phyloP scores from a whole-genome alignment of 2,329 filamentous ascomycete genomes.

The Knufia petricola region DNA sequence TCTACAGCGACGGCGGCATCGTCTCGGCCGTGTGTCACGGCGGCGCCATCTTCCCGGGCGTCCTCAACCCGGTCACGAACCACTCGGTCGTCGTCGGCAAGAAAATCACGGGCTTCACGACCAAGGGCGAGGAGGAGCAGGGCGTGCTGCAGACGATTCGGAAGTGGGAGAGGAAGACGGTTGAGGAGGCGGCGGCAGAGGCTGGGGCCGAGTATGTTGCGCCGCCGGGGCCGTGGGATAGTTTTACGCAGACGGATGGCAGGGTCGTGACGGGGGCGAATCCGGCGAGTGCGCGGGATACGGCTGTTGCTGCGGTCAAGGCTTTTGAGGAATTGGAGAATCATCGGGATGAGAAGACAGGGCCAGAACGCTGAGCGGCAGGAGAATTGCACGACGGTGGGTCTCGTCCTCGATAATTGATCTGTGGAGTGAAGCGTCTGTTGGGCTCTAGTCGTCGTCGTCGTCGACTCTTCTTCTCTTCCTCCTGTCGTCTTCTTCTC shows the following conservation, averaged over 20 bases:
- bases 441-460: no score
- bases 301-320: conserved; percentile 26
- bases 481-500: conserved; percentile 31
- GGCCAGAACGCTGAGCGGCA: no score
- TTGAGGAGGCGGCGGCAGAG: conserved; percentile 26
- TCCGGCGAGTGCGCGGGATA: conserved; percentile 28
- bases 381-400: no score
- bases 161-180: conserved; percentile 26
- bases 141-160: conserved; percentile 28
- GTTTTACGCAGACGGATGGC: conserved; percentile 27
- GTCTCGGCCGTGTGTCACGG: conserved; percentile 32
- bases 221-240: conserved; percentile 14
- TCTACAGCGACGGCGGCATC: conserved; percentile 27
- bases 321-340: conserved; percentile 20
- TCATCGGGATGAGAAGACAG: no score
- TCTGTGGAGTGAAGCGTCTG: no score
- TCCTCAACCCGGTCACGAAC: conserved; percentile 26
- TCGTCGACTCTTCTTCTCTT: conserved; percentile 75
- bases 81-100: conserved; percentile 29
- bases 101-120: conserved; percentile 33
- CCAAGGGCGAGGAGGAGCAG: conserved; percentile 28
- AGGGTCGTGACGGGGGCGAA: conserved; percentile 30
- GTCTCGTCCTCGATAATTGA: no score
- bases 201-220: conserved; percentile 25
- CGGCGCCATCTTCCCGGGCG: conserved; percentile 30